Base-by-base conservation (phyloP, 1,284 basidiomycete species). In the Naganishia cerealis region DNA sequence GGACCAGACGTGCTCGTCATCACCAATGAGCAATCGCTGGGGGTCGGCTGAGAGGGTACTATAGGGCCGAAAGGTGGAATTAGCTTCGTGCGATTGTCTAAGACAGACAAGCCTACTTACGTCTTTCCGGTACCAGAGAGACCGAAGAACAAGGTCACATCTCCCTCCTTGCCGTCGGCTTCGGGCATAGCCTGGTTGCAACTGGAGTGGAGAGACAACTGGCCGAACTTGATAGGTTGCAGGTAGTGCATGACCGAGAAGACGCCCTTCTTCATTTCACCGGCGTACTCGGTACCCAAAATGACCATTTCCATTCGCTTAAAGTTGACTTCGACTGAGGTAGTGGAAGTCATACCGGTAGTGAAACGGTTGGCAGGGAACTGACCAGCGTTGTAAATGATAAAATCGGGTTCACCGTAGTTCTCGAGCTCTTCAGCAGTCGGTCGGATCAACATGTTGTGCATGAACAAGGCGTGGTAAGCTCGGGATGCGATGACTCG, bases 291-390 rank as follows among this genome's bases (percentile, higher is more conserved):
- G 67, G 96, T 98, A 71, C 96, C 95, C 76, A 99, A 91, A 79
- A 99, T 99, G 79, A 99, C 94, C 95, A 99, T 99, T 84, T 99
- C 96, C 91, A 94, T 97, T 68, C 96, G 92, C 86, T 97, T 97
- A 84, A 99, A 99, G 88, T 99, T 99, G 85, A 99, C 92, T 84
- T 98, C 96, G 67, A 99, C 95, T 24, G 94, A 97, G 36, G 95
- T 99, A 55, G 94, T 91, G 42, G 94, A 97, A 72, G 93, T 96
- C 95, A 99, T 99, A 82, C 95, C 95, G 83, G 97, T 94, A 71
- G 96, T 99, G 87, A 99, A 99, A 67, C 96, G 91, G 82, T 99
- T 99, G 75, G 96, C 96, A 53, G 96, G 96, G 90, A 99, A 99
- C 82, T 99, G 95, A 72, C 96, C 96, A 66, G 96, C 96, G 82